Evolutionary conservation across 1,284 basidiomycete species (phyloP).

Genomic region (Cryptococcus floricola): DNA sequence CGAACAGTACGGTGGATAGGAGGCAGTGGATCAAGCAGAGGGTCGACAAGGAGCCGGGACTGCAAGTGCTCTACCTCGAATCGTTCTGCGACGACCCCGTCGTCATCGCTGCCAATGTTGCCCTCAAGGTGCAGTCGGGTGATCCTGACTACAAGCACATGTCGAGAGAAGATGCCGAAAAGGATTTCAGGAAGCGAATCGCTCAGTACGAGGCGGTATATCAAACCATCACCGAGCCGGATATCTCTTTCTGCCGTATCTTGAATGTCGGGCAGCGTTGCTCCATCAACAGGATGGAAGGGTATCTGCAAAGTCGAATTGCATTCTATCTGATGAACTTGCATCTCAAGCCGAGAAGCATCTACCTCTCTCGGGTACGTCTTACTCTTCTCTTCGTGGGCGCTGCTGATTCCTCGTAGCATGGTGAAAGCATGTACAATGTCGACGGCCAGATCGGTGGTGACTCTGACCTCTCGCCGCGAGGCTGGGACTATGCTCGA

Average conservation of each 20-base stretch:
- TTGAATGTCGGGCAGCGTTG: constrained; percentile 84
- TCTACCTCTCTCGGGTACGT: constrained; percentile 88
- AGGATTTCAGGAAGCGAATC: constrained; percentile 88
- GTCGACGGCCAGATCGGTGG: constrained; percentile 96
- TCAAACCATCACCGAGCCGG: constrained; percentile 83
- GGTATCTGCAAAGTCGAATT: constrained; percentile 92
- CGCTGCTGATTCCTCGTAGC: constrained; percentile 55
- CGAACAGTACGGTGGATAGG: constrained; percentile 78
- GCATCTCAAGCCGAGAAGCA: constrained; percentile 92
- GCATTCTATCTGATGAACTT: constrained; percentile 99
- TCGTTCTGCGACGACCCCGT: constrained; percentile 90
- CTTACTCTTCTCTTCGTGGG: neutral
- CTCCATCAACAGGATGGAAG: constrained; percentile 76
- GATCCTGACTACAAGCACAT: constrained; percentile 96
- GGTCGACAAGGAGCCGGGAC: constrained; percentile 82
- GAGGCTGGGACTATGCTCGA: constrained; percentile 78
- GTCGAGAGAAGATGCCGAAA: constrained; percentile 77
- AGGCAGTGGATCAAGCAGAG: constrained; percentile 76
- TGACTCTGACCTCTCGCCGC: constrained; percentile 78
- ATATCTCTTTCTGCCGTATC: constrained; percentile 81
- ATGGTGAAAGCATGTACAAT: constrained; percentile 97
- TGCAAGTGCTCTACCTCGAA: constrained; percentile 90
- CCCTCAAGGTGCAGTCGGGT: constrained; percentile 89
- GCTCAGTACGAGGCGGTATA: constrained; percentile 93
- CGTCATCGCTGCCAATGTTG: constrained; percentile 91